phyloP scores from a whole-genome alignment of 1,284 basidiomycete species.

The Papiliotrema flavescens region DNA sequence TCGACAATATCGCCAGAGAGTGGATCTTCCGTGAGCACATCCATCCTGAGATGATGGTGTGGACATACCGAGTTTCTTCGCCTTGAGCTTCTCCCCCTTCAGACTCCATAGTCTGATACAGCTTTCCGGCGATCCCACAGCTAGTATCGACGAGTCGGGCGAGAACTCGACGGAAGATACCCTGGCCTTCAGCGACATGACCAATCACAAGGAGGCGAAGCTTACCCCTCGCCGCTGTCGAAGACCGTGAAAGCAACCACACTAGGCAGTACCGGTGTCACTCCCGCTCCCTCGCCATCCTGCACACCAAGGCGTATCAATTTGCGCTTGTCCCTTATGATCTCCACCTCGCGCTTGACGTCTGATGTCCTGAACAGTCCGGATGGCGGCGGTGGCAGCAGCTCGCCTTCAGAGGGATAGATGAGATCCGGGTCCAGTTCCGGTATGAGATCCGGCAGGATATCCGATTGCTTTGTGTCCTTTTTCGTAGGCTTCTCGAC shows the following conservation, averaged over 20 bases:
- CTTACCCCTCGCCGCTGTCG: constrained; percentile 80
- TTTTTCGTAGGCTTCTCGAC: constrained; percentile 4
- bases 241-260: constrained; percentile 90
- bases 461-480: constrained; percentile 16
- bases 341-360: constrained; percentile 85
- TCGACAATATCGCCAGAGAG: constrained; percentile 50
- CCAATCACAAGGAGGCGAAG: not conserved
- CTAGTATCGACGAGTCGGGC: constrained; percentile 87
- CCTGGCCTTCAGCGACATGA: constrained; percentile 49
- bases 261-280: constrained; percentile 60
- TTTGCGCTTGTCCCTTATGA: constrained; percentile 82
- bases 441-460: constrained; percentile 28
- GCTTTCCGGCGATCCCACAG: constrained; percentile 93
- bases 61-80: constrained; percentile 62
- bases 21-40: constrained; percentile 22
- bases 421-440: constrained; percentile 30
- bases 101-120: constrained; percentile 93
- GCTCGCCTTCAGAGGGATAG: constrained; percentile 36
- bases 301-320: constrained; percentile 77
- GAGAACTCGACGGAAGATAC: constrained; percentile 87
- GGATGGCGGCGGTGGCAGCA: constrained; percentile 37
- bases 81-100: constrained; percentile 79
- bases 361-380: constrained; percentile 74
- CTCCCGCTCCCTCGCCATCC: constrained; percentile 17
- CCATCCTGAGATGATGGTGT: not conserved